Evolutionary conservation across 1,284 basidiomycete species (phyloP).

Genomic region (Meira nashicola): DNA sequence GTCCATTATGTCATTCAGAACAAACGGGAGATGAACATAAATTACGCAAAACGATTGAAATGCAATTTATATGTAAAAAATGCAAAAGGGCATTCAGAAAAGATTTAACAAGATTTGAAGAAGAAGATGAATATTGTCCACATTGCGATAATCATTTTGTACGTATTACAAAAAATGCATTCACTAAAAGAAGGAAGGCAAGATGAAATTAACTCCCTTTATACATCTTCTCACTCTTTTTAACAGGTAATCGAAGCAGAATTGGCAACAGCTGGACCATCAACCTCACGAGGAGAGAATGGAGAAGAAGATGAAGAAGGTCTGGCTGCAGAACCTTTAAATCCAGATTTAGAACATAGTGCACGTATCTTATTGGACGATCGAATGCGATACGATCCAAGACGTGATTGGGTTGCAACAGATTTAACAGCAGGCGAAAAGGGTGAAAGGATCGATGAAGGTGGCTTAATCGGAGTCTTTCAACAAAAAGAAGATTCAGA

Average conservation of each 20-base stretch:
- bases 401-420: conserved; percentile 58
- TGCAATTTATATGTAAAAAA: conserved; percentile 94
- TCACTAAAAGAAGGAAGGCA: not conserved
- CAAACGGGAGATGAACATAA: conserved; percentile 62
- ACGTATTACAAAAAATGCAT: conserved; percentile 51
- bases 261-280: conserved; percentile 58
- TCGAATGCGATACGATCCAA: conserved; percentile 59
- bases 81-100: conserved; percentile 96
- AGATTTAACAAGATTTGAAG: conserved; percentile 83
- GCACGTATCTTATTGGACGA: conserved; percentile 65
- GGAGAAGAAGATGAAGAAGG: conserved; percentile 63
- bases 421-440: conserved; percentile 24
- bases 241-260: conserved; percentile 84
- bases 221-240: not conserved
- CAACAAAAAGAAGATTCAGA: conserved; percentile 19
- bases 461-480: conserved; percentile 37
- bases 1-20: conserved; percentile 86
- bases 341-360: conserved; percentile 49
- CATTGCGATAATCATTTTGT: conserved; percentile 98
- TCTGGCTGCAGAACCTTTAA: conserved; percentile 8
- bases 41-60: conserved; percentile 74
- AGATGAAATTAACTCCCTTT: not conserved
- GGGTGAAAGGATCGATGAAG: conserved; percentile 41
- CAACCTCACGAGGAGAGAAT: conserved; percentile 75
- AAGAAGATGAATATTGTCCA: conserved; percentile 95